Conservation (phyloP, 202 grass and related monocot genomes). For the Schoenoplectus triqueter region DNA sequence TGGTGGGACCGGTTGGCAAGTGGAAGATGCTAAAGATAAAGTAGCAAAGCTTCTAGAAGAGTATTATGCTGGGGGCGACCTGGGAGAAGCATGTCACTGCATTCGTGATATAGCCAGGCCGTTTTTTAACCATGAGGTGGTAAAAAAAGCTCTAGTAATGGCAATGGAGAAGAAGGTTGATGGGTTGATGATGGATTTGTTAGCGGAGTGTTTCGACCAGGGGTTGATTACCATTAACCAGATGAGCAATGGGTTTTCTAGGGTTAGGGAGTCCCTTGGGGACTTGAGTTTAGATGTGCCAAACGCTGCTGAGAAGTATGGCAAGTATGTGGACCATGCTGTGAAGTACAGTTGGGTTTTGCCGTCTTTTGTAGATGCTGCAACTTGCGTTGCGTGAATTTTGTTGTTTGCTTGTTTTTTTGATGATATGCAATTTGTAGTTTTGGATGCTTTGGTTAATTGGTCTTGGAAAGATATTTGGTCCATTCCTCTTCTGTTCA, state of each 20-base stretch:
- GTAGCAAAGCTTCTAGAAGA: conserved; percentile 87
- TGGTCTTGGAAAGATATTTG: background rate
- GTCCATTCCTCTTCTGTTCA: background rate
- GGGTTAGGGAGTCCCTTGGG: conserved; percentile 77
- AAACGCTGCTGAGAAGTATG: conserved; percentile 71
- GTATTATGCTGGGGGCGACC: conserved; percentile 72
- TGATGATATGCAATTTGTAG: conserved; percentile 48
- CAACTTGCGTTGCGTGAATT: conserved; percentile 27
- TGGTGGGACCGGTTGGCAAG: conserved; percentile 83
- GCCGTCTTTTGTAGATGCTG: conserved; percentile 38
- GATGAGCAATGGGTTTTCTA: conserved; percentile 85
- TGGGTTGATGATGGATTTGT: conserved; percentile 53
- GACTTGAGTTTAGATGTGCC: conserved; percentile 91
- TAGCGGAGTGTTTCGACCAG: conserved; percentile 74
- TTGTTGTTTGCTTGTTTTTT: conserved; percentile 30
- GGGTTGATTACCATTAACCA: conserved; percentile 94
- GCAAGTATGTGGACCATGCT: conserved; percentile 61
- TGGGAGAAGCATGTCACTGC: conserved; percentile 81
- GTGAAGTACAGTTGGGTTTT: conserved; percentile 68
- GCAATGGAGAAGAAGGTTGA: conserved; percentile 91
- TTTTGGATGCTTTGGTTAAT: conserved; percentile 40
- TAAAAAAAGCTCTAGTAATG: conserved; percentile 86
- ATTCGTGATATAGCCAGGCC: conserved; percentile 91
- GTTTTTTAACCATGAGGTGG: conserved; percentile 99
- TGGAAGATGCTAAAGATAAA: conserved; percentile 97